A percentile compares a stretch with the other conserved stretches of the same genome.
Conservation (phyloP, 129 eudicot genomes). For the Escallonia rubra region DNA sequence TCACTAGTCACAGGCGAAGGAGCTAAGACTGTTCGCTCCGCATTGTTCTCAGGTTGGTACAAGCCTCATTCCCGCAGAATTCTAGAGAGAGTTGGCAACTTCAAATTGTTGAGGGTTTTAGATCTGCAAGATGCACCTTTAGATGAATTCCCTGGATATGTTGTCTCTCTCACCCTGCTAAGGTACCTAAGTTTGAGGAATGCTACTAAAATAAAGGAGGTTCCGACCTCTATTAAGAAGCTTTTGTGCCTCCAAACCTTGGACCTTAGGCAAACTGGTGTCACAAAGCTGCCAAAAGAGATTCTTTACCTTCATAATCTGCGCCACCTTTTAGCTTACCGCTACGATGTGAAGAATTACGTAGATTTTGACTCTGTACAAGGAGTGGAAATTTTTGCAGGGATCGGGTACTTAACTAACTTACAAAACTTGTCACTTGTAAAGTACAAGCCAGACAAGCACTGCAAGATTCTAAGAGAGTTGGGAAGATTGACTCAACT, state of each 20-base stretch:
- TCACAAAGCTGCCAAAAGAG: conserved; percentile 14
- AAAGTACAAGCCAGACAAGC: not conserved
- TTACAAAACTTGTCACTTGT: conserved; percentile 12
- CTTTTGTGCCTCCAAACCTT: conserved; percentile 18
- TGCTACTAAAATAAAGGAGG: not conserved
- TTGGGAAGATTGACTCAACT: conserved; percentile 12
- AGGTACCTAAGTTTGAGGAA: conserved; percentile 12
- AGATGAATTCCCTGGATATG: conserved; percentile 8
- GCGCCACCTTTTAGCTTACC: conserved; percentile 15
- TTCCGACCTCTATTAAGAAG: conserved; percentile 15
- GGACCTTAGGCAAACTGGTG: conserved; percentile 13
- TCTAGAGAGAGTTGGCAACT: no score
- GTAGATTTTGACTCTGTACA: no score
- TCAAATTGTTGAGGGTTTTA: conserved; percentile 14
- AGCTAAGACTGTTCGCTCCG: not conserved
- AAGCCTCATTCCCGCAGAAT: not conserved
- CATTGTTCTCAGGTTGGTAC: conserved; percentile 1
- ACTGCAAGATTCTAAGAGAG: not conserved
- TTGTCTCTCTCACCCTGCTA: conserved; percentile 4
- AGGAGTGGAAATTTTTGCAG: conserved; percentile 1
- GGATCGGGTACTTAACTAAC: conserved; percentile 1
- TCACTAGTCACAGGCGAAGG: no score
- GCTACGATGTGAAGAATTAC: not conserved
- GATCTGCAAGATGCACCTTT: conserved; percentile 15
- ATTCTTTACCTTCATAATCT: conserved; percentile 7